Evolutionary conservation across 176 grass and related monocot genomes (phyloP), one percentile per base, ranked within the genome.

Genomic region (Poa annua): DNA sequence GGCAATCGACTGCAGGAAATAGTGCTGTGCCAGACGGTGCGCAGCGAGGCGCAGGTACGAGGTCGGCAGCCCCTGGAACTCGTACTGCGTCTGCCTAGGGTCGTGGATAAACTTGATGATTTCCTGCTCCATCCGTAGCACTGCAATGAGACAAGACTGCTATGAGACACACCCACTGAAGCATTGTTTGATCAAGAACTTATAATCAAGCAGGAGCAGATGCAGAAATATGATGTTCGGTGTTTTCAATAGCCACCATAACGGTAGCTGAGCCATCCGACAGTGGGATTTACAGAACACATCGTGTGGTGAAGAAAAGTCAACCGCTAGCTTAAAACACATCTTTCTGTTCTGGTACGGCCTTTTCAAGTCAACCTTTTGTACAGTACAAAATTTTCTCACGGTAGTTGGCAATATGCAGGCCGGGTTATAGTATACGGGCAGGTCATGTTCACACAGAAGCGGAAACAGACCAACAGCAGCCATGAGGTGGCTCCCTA

Each of bases 91-190:
- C 68, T 85, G 91, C 0, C 80, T 86, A 47, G 93, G 93, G 85
- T 99, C 92, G 67, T 20, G 87, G 8, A 99, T 90, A 29, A 99
- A 96, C 80, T 93, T 99, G 65, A 88, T 80, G 73, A 99, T 90
- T 1, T 99, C 97, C 79, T 99, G 97, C 52, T 99, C 97, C 97
- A 99, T 99, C 56, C 97, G 89, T 56, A 99, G 75, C 71, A 99
- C 97, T 99, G 85, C 74, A 88, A 89, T 57, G 34, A 68, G 19
- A 75, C 9, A 74, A 68, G 61, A 60, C 1, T 32, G 5, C 13
- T 2, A 4, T 90, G 14, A 90, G 84, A 60, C 19, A 32, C 34
- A 54, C 14, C 4, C 1, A 45, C 9, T 6, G 0, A 34, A 77
- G 62, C 16, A 47, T 22, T 29, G 29, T 29, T 29, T 29, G 29